Conservation (phyloP, 2,329 filamentous ascomycete genomes). For the Aphanocladium album region DNA sequence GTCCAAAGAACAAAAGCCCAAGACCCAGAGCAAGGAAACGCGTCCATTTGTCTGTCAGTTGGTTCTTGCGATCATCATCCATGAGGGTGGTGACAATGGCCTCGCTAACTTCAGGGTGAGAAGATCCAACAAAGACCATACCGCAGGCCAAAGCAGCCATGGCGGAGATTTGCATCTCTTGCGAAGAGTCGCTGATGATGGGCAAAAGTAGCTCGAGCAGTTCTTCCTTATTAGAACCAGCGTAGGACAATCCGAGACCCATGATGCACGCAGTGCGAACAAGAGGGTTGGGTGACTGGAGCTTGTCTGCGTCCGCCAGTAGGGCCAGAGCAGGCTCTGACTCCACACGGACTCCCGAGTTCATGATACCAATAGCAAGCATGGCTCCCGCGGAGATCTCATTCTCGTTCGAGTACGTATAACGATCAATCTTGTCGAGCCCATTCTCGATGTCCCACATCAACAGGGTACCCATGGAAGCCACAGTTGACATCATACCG, state of each 20-base stretch:
- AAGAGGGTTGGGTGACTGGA: constrained; percentile 71
- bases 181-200: constrained; percentile 75
- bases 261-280: constrained; percentile 85
- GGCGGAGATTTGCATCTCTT: constrained; percentile 92
- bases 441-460: constrained; percentile 93
- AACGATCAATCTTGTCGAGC: constrained; percentile 90
- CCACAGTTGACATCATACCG: constrained; percentile 93
- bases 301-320: constrained; percentile 71
- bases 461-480: constrained; percentile 84
- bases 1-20: constrained; percentile 89
- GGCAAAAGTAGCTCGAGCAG: constrained; percentile 81
- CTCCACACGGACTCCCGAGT: constrained; percentile 83
- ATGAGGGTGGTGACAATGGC: constrained; percentile 88
- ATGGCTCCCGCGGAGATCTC: constrained; percentile 84
- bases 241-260: constrained; percentile 91
- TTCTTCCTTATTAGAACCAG: constrained; percentile 87
- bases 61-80: constrained; percentile 84
- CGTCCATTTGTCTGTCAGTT: constrained; percentile 97
- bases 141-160: constrained; percentile 92
- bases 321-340: constrained; percentile 87
- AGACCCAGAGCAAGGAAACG: constrained; percentile 93
- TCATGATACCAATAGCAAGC: constrained; percentile 93
- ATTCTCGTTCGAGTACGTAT: constrained; percentile 77
- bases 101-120: constrained; percentile 84
- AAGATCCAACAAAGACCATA: constrained; percentile 87